Base-by-base conservation (phyloP, 345 rosid genomes). In the Acer saccharum region DNA sequence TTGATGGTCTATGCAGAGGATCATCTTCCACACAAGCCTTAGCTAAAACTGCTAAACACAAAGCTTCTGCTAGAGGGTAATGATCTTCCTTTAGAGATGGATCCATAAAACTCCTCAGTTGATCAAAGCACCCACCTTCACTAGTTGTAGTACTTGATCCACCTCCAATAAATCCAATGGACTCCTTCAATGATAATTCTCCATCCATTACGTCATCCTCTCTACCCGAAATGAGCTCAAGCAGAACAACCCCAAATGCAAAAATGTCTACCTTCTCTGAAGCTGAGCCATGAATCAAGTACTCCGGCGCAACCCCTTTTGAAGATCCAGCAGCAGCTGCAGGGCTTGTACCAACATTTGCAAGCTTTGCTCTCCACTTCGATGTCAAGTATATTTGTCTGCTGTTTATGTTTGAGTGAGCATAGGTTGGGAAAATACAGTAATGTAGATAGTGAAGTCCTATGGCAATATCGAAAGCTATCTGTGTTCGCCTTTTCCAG, bases 1-100 rank as follows among this genome's bases (percentile, higher is more conserved):
- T 85, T 3, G 87, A 87, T 27, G 95, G 93, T 75, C 90, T 81
- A 58, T 80, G 87, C 52, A 77, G 68, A 78, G 91, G 93, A 32
- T 89, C 91, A 64, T 88, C 90, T 66, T 84, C 89, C 7, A 88
- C 81, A 65, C 93, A 86, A 8, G 91, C 88, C 86, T 84, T 87
- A 3, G 91, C 93, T 77, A 91, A 77, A 81, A 89, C 87, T 29
- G 87, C 84, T 23, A 91, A 78, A 72, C 90, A 87, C 29, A 89
- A 73, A 23, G 90, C 95, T 63, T 91, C 91, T 0, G 90, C 86
- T 7, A 88, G 82, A 6, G 87, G 81, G 62, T 85, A 88, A 64
- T 35, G 39, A 35, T 87, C 86, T 13, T 81, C 86, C 70, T 86
- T 83, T 13, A 91, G 78, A 23, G 70, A 50, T 57, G 91, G 87